Evolutionary conservation across 345 rosid species (phyloP).

Genomic region (Eucalyptus cladocalyx): DNA sequence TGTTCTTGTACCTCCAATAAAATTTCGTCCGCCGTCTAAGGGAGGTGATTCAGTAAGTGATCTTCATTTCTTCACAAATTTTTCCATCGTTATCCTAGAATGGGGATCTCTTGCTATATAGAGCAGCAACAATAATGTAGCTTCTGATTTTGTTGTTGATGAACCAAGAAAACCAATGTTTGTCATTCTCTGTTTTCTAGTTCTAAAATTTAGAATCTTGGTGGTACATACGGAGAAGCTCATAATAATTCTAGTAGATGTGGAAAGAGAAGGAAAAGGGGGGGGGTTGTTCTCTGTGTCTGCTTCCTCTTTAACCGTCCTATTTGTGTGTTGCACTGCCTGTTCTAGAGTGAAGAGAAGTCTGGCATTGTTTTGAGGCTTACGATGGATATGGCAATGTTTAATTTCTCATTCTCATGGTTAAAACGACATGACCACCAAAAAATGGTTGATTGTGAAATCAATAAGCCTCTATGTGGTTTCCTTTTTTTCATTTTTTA

Average conservation of each 20-base stretch:
- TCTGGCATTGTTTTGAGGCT: not conserved
- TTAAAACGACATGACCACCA: not conserved
- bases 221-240: not conserved
- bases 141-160: not conserved
- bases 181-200: not conserved
- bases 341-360: not conserved
- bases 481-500: not conserved
- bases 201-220: not conserved
- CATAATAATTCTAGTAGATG: not conserved
- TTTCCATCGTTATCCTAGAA: not conserved
- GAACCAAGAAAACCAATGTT: not conserved
- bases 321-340: not conserved
- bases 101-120: not conserved
- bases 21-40: constrained; percentile 78
- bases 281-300: not conserved
- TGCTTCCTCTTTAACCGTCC: not conserved
- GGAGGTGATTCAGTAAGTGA: constrained; percentile 85
- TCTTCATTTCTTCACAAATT: not conserved
- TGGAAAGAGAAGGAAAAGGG: not conserved
- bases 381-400: not conserved
- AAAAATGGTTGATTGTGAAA: not conserved
- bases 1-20: constrained; percentile 80
- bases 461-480: not conserved
- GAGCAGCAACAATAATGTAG: not conserved
- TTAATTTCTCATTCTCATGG: not conserved